Conservation (phyloP, 208 protist genomes). For the Leishmania tarentolae region DNA sequence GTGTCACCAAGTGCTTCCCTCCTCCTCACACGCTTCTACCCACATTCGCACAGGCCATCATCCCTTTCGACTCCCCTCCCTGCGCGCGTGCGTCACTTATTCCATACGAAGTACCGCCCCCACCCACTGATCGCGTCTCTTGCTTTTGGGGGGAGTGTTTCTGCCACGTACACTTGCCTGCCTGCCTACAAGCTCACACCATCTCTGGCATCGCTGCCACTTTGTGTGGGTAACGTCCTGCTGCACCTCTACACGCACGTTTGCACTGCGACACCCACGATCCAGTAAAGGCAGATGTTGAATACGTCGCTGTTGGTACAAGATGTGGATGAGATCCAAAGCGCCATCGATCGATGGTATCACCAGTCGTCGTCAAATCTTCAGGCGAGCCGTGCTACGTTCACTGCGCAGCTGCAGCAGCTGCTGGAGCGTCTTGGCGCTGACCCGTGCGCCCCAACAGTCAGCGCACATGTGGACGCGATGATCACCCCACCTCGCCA, state of each 20-base stretch:
- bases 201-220: neutral
- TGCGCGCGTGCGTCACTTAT: neutral
- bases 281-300: conserved; percentile 14
- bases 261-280: neutral
- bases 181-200: neutral
- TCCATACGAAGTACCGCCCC: neutral
- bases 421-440: conserved; percentile 46
- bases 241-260: neutral
- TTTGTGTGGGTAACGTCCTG: neutral
- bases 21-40: neutral
- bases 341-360: conserved; percentile 63
- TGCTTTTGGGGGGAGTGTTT: neutral
- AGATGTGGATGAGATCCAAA: conserved; percentile 78
- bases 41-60: neutral
- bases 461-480: conserved; percentile 23
- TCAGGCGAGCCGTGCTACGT: conserved; percentile 37
- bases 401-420: conserved; percentile 56
- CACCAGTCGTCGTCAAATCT: conserved; percentile 46
- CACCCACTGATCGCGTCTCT: neutral
- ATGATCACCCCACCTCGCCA: conserved; percentile 58
- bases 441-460: conserved; percentile 19
- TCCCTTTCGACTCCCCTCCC: neutral
- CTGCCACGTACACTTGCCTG: neutral
- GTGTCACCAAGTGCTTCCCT: neutral
- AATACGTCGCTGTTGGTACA: conserved; percentile 44